Evolutionary conservation across 2,329 filamentous ascomycete species (phyloP).

Genomic region (Diplocarpon mali): DNA sequence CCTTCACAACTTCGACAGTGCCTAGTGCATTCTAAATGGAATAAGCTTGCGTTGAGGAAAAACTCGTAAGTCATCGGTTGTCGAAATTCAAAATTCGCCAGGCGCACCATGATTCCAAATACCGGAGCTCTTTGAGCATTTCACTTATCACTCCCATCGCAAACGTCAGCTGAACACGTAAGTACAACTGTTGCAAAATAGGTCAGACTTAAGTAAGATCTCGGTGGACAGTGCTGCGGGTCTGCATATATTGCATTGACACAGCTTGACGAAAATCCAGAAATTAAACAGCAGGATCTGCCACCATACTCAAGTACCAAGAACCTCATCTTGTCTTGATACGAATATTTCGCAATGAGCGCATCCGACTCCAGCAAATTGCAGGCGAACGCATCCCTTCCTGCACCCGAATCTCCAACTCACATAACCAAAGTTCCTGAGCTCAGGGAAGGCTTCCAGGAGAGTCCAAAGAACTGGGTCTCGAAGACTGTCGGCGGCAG

Average conservation of each 20-base stretch:
- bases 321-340: not conserved
- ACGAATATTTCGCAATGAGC: constrained; percentile 21
- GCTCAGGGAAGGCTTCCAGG: constrained; percentile 28
- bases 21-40: too few species aligned
- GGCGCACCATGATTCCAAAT: constrained; percentile 9
- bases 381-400: constrained; percentile 21
- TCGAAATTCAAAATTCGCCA: not conserved
- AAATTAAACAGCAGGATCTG: constrained; percentile 9
- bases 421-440: constrained; percentile 23
- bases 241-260: constrained; percentile 11
- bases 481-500: constrained; percentile 20
- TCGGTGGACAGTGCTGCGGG: constrained; percentile 12
- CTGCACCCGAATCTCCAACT: constrained; percentile 12
- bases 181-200: constrained; percentile 3
- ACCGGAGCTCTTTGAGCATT: constrained; percentile 3
- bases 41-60: not conserved
- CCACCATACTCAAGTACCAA: not conserved
- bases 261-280: constrained; percentile 11
- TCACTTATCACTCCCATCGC: not conserved
- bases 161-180: constrained; percentile 19
- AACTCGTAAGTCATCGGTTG: not conserved
- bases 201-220: constrained; percentile 11
- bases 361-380: constrained; percentile 23
- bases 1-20: too few species aligned
- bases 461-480: constrained; percentile 13